Conservation (phyloP, 306 rosid genomes). For the Prunus padus region DNA sequence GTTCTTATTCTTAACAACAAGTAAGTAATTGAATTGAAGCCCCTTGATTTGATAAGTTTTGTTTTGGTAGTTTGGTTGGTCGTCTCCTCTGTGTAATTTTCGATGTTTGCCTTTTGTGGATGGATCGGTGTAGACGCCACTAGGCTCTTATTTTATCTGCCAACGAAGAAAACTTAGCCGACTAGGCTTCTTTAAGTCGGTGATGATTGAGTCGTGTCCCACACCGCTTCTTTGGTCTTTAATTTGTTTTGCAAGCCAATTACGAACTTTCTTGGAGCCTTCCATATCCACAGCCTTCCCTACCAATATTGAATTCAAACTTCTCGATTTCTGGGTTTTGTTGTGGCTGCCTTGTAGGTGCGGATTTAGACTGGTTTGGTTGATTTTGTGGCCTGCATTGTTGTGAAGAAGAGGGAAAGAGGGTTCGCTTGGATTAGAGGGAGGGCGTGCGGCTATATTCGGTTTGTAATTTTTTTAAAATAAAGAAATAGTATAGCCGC, state of each 20-base stretch:
- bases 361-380: constrained; percentile 10
- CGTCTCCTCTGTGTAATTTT: not conserved
- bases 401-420: constrained; percentile 18
- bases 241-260: not conserved
- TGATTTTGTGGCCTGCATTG: constrained; percentile 22
- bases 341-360: constrained; percentile 18
- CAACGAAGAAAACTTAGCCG: not conserved
- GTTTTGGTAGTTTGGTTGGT: not conserved
- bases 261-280: not conserved
- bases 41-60: not conserved
- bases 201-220: constrained; percentile 32
- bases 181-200: constrained; percentile 37
- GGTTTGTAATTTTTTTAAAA: too few species aligned
- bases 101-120: not conserved
- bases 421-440: constrained; percentile 20
- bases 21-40: not conserved
- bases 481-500: too few species aligned
- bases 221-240: not conserved
- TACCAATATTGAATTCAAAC: not conserved
- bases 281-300: not conserved
- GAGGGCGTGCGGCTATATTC: too few species aligned
- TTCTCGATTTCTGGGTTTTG: constrained; percentile 3
- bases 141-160: not conserved
- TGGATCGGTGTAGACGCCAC: not conserved
- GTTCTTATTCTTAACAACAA: not conserved